Evolutionary conservation across 148 eudicot species (phyloP).

Genomic region (Heliosperma pusillum): DNA sequence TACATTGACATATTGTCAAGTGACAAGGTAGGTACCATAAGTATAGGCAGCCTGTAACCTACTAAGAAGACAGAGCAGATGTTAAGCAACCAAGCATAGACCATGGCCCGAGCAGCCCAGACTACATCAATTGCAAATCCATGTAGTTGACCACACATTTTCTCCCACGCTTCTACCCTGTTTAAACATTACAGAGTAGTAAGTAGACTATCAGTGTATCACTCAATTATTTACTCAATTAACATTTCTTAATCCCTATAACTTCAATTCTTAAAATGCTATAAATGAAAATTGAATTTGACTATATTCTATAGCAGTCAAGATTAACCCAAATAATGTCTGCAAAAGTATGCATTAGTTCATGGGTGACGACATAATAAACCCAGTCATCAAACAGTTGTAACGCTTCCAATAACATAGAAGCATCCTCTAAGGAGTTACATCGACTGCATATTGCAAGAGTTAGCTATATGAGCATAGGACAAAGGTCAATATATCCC

Average conservation of each 20-base stretch:
- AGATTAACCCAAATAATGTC: background rate
- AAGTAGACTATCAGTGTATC: too few relatives aligned
- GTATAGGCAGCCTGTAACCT: slow-evolving; percentile 71
- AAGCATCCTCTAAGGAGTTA: slow-evolving; percentile 87
- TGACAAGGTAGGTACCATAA: slow-evolving; percentile 43
- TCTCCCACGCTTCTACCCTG: slow-evolving; percentile 93
- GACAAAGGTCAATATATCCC: background rate
- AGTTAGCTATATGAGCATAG: background rate
- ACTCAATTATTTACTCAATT: too few relatives aligned
- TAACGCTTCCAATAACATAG: slow-evolving; percentile 79
- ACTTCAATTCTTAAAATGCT: background rate
- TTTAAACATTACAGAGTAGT: slow-evolving; percentile 3
- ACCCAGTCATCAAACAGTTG: slow-evolving; percentile 87
- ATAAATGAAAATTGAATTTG: background rate
- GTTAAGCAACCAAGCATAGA: slow-evolving; percentile 84
- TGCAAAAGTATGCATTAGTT: background rate
- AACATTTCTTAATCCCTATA: background rate
- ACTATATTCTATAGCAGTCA: background rate
- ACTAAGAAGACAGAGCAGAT: slow-evolving; percentile 64
- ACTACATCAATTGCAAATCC: slow-evolving; percentile 93
- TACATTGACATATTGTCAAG: background rate
- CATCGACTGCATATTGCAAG: slow-evolving; percentile 65
- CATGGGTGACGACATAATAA: slow-evolving; percentile 93
- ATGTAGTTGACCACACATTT: slow-evolving; percentile 79
- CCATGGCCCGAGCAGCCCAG: slow-evolving; percentile 99